phyloP scores from a whole-genome alignment of 2,329 filamentous ascomycete species.

The Bipolaris bicolor region DNA sequence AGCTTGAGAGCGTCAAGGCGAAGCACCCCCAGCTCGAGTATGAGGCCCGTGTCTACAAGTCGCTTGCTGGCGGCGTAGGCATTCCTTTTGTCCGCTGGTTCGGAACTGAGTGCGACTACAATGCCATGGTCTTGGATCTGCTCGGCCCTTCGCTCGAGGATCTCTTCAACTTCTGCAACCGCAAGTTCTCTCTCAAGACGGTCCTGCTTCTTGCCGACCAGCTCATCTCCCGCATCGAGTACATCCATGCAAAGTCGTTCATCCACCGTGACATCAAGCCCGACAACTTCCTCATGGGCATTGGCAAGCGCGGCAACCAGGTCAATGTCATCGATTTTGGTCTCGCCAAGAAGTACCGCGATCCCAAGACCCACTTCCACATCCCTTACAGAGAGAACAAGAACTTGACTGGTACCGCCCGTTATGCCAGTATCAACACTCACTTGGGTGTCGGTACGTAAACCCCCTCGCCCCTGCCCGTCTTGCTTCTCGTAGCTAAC shows the following conservation, averaged over 20 bases:
- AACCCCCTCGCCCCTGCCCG: not conserved
- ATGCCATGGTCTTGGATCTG: constrained; percentile 98
- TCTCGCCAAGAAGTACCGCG: constrained; percentile 98
- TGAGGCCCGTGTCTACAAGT: constrained; percentile 91
- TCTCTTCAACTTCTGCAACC: constrained; percentile 99
- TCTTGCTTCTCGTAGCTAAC: constrained; percentile 20
- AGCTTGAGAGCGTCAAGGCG: constrained; percentile 98
- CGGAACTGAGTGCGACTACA: constrained; percentile 99
- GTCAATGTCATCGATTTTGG: constrained; percentile 99
- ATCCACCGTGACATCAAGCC: constrained; percentile 99
- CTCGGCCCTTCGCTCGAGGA: constrained; percentile 96
- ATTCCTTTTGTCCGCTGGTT: constrained; percentile 99
- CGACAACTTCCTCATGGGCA: constrained; percentile 99
- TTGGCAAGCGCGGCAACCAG: constrained; percentile 98
- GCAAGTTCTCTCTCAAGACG: constrained; percentile 99
- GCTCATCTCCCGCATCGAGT: constrained; percentile 98
- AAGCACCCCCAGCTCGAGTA: constrained; percentile 99
- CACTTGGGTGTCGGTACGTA: constrained; percentile 85
- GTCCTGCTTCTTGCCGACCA: constrained; percentile 95
- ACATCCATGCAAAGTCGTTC: constrained; percentile 99
- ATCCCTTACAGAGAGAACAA: constrained; percentile 99
- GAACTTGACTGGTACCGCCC: constrained; percentile 98
- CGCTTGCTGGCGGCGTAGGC: constrained; percentile 91
- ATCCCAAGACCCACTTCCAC: constrained; percentile 99
- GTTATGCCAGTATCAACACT: constrained; percentile 98